These are phyloP conservation scores for Pythium graminicola DNA, from an alignment of 352 stramenopile species.

Conservation along the genomic window DNA sequence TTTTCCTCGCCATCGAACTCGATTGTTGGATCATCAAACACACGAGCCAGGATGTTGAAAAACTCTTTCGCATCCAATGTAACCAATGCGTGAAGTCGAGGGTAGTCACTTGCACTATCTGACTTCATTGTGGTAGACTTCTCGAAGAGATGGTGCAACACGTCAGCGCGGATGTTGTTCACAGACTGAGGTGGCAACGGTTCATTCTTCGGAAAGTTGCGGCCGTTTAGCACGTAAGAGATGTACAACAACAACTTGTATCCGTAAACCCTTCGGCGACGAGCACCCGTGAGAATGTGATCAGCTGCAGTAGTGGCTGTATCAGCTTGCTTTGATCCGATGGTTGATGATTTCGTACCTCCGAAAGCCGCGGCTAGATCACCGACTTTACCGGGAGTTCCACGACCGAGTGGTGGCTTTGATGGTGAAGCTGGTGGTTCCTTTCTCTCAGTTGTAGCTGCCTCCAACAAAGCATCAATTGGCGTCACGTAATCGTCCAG, in stretches of 20 bases:
- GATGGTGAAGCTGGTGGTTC: conserved; percentile 8
- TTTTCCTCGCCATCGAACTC: conserved; percentile 84
- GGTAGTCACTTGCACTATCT: conserved; percentile 22
- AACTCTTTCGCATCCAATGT: conserved; percentile 75
- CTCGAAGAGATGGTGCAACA: conserved; percentile 86
- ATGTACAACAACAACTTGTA: conserved; percentile 90
- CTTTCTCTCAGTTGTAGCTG: conserved; percentile 46
- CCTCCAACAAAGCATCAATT: conserved; percentile 87
- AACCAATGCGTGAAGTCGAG: conserved; percentile 76
- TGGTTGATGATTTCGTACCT: conserved; percentile 19
- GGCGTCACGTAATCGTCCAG: conserved; percentile 90
- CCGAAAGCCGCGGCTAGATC: conserved; percentile 64
- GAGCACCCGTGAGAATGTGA: conserved; percentile 43
- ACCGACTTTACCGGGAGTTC: conserved; percentile 40
- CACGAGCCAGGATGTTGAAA: conserved; percentile 70
- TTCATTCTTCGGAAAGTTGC: conserved; percentile 85
- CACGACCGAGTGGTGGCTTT: conserved; percentile 9
- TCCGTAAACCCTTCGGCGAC: conserved; percentile 60
- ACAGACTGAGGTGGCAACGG: conserved; percentile 55
- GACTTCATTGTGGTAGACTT: conserved; percentile 31
- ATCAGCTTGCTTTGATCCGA: conserved; percentile 14
- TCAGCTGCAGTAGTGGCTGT: conserved; percentile 19
- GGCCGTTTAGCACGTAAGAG: conserved; percentile 86
- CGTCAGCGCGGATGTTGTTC: conserved; percentile 59
- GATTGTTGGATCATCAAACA: conserved; percentile 78